phyloP scores from a whole-genome alignment of 2,329 filamentous ascomycete genomes.

The Xylariaceae sp. region DNA sequence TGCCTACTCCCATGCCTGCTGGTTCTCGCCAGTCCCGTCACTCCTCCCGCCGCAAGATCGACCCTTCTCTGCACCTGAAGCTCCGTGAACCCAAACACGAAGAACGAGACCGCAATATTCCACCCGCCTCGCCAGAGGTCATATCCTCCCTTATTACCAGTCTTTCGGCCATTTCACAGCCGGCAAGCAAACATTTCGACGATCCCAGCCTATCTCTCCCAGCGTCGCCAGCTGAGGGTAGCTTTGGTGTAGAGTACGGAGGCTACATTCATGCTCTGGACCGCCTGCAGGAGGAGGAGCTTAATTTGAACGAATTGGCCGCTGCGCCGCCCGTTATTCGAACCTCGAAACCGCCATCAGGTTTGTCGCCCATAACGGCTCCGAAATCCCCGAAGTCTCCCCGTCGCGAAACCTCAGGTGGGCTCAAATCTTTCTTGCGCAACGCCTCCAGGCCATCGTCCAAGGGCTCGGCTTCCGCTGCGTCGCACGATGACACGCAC shows the following conservation, averaged over 20 bases:
- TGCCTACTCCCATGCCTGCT: slow-evolving; percentile 24
- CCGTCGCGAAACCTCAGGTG: slow-evolving; percentile 45
- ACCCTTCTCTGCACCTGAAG: slow-evolving; percentile 31
- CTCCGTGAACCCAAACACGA: slow-evolving; percentile 24
- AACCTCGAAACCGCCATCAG: slow-evolving; percentile 78
- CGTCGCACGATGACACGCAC: slow-evolving; percentile 56
- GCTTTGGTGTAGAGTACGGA: slow-evolving; percentile 73
- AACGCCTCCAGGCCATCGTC: slow-evolving; percentile 59
- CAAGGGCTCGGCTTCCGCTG: slow-evolving; percentile 45
- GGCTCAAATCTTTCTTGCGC: slow-evolving; percentile 60
- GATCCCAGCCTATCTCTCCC: slow-evolving; percentile 43
- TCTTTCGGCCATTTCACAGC: slow-evolving; percentile 64
- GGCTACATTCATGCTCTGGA: slow-evolving; percentile 55
- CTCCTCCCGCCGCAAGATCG: slow-evolving; percentile 32
- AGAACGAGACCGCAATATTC: slow-evolving; percentile 21
- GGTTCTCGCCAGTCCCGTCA: slow-evolving; percentile 32
- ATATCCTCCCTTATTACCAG: slow-evolving; percentile 70
- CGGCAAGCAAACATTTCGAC: slow-evolving; percentile 69
- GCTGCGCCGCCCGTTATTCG: slow-evolving; percentile 70
- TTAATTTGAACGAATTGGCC: slow-evolving; percentile 57
- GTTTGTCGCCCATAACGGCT: slow-evolving; percentile 69
- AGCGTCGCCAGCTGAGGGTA: slow-evolving; percentile 42
- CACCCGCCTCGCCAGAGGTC: slow-evolving; percentile 63
- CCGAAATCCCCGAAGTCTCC: slow-evolving; percentile 55
- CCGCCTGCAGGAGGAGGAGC: slow-evolving; percentile 45